Evolutionary conservation across 352 stramenopile species (phyloP).

Genomic region (Globisporangium iwayamae): DNA sequence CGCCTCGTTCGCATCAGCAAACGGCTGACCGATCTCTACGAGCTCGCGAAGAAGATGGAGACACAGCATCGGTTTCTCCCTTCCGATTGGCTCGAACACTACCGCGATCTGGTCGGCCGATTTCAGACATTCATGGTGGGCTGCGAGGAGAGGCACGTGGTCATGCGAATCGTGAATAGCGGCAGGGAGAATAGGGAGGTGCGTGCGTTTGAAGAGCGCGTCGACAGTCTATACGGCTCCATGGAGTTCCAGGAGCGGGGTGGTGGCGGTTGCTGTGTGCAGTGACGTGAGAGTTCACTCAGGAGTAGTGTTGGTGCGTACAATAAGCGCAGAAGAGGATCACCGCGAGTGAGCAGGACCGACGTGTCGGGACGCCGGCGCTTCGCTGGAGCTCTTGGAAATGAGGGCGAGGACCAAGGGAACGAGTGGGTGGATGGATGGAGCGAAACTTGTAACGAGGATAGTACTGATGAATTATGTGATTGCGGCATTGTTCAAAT

Average conservation of each 20-base stretch:
- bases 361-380: too few species aligned
- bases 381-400: too few species aligned
- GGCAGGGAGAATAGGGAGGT: slow-evolving; percentile 12
- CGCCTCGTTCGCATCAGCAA: slow-evolving; percentile 6
- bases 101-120: slow-evolving; percentile 12
- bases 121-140: slow-evolving; percentile 17
- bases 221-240: slow-evolving; percentile 16
- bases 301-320: too few species aligned
- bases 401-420: too few species aligned
- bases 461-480: too few species aligned
- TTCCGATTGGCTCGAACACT: slow-evolving; percentile 11
- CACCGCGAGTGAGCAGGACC: too few species aligned
- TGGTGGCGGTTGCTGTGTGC: slow-evolving; percentile 9
- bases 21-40: slow-evolving; percentile 13
- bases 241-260: slow-evolving; percentile 15
- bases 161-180: slow-evolving; percentile 8
- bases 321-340: too few species aligned
- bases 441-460: too few species aligned
- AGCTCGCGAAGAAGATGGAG: slow-evolving; percentile 14
- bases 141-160: slow-evolving; percentile 13
- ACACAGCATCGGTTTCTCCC: slow-evolving; percentile 5
- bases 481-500: too few species aligned
- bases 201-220: slow-evolving; percentile 14
- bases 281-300: slow-evolving; percentile 5
- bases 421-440: too few species aligned